These are phyloP conservation scores for Toxoplasma gondii DNA, from an alignment of 169 alveolate species.

Conservation along the genomic window DNA sequence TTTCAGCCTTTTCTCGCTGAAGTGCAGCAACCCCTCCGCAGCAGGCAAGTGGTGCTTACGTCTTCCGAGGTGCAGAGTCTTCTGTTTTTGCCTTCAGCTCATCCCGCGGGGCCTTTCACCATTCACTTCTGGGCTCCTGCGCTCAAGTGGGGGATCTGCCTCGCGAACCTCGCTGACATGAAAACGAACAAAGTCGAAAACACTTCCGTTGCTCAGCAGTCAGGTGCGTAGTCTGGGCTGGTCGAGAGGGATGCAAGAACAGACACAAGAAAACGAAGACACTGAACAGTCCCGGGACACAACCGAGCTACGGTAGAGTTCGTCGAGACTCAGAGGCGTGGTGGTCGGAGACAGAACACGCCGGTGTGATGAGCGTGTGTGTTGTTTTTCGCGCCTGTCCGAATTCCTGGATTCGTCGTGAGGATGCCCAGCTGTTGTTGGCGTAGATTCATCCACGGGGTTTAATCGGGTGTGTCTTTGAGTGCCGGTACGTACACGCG, in stretches of 20 bases:
- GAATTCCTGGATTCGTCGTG: no score
- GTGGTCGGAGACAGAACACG: no score
- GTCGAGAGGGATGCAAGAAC: conserved; percentile 9
- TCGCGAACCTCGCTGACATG: conserved; percentile 90
- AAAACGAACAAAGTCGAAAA: conserved; percentile 84
- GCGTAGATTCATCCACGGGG: no score
- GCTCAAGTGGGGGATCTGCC: conserved; percentile 91
- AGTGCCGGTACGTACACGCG: no score
- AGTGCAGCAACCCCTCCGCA: no score
- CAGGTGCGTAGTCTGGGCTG: conserved; percentile 71
- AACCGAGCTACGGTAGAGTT: neutral
- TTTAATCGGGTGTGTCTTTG: no score
- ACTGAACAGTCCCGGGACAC: neutral
- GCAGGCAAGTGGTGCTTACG: neutral
- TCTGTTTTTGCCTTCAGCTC: conserved; percentile 67
- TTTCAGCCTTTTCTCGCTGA: no score
- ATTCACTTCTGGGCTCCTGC: conserved; percentile 95
- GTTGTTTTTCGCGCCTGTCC: no score
- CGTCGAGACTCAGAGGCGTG: no score
- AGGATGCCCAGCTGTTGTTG: no score
- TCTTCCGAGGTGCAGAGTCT: neutral
- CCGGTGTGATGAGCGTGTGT: no score
- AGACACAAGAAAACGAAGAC: neutral
- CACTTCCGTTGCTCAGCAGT: conserved; percentile 89
- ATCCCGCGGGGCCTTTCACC: conserved; percentile 95